phyloP scores from a whole-genome alignment of 129 eudicot species.

The Centrapalus pauciflorus region DNA sequence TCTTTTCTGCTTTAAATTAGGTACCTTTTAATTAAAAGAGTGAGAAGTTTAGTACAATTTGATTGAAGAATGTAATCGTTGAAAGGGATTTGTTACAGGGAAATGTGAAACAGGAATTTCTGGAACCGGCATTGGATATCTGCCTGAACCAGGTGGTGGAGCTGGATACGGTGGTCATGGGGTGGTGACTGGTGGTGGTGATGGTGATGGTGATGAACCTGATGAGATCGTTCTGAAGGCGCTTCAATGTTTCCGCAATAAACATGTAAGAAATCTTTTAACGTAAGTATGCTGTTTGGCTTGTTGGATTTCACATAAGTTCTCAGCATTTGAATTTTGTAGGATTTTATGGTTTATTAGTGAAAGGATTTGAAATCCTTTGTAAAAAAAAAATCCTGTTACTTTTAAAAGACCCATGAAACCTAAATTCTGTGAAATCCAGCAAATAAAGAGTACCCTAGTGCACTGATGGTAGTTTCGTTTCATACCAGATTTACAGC shows the following conservation, averaged over 20 bases:
- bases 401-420: too few relatives aligned
- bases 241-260: slow-evolving; percentile 51
- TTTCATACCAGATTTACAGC: slow-evolving; percentile 48
- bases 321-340: too few relatives aligned
- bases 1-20: slow-evolving; percentile 32
- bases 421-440: too few relatives aligned
- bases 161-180: slow-evolving; percentile 26
- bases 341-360: too few relatives aligned
- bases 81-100: slow-evolving; percentile 25
- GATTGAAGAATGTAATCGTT: neutral
- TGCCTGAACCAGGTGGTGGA: slow-evolving; percentile 46
- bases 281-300: neutral
- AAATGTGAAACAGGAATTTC: slow-evolving; percentile 24
- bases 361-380: too few relatives aligned
- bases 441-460: too few relatives aligned
- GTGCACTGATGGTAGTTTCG: too few relatives aligned
- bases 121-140: slow-evolving; percentile 33
- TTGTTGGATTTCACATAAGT: too few relatives aligned
- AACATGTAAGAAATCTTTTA: slow-evolving; percentile 37
- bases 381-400: too few relatives aligned
- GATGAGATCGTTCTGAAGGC: slow-evolving; percentile 47
- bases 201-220: slow-evolving; percentile 25
- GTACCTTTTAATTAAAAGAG: slow-evolving; percentile 17
- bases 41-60: neutral
- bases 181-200: slow-evolving; percentile 14